These are phyloP conservation scores for Fusarium brevicatenulatum DNA, from an alignment of 2,329 filamentous ascomycete species.

Conservation along the genomic window DNA sequence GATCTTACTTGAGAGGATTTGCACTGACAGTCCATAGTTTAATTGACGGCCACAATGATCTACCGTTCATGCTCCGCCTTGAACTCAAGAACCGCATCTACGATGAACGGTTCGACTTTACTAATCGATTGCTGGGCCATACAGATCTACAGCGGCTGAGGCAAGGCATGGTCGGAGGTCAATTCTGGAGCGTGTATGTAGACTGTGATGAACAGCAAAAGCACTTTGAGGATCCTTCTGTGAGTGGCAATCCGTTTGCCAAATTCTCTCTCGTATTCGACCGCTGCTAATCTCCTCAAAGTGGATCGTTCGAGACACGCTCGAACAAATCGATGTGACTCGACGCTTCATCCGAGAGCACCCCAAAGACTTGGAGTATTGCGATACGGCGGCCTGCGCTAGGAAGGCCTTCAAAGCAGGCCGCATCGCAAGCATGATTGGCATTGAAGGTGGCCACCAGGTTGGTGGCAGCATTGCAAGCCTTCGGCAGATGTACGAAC, in stretches of 20 bases:
- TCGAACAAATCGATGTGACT: constrained; percentile 51
- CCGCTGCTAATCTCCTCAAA: not conserved
- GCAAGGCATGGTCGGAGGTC: constrained; percentile 45
- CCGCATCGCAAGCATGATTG: constrained; percentile 51
- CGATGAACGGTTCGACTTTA: constrained; percentile 22
- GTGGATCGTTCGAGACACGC: constrained; percentile 29
- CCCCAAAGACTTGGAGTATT: constrained; percentile 38
- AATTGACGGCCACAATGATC: constrained; percentile 48
- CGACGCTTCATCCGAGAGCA: constrained; percentile 45
- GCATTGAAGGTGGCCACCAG: constrained; percentile 52
- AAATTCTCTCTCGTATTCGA: not conserved
- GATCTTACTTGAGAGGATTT: not conserved
- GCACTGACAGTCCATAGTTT: constrained; percentile 22
- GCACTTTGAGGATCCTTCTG: constrained; percentile 41
- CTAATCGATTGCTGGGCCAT: constrained; percentile 37
- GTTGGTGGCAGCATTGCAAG: constrained; percentile 48
- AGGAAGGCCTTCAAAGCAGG: constrained; percentile 46
- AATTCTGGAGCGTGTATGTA: constrained; percentile 47
- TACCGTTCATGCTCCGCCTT: constrained; percentile 45
- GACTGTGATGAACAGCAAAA: constrained; percentile 39
- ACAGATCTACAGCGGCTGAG: constrained; percentile 44
- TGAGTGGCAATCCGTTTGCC: constrained; percentile 3
- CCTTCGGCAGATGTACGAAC: constrained; percentile 49
- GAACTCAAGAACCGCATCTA: constrained; percentile 45
- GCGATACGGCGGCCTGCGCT: constrained; percentile 42